Evolutionary conservation across 1,284 basidiomycete species (phyloP).

Genomic region (Amylostereum chailletii): DNA sequence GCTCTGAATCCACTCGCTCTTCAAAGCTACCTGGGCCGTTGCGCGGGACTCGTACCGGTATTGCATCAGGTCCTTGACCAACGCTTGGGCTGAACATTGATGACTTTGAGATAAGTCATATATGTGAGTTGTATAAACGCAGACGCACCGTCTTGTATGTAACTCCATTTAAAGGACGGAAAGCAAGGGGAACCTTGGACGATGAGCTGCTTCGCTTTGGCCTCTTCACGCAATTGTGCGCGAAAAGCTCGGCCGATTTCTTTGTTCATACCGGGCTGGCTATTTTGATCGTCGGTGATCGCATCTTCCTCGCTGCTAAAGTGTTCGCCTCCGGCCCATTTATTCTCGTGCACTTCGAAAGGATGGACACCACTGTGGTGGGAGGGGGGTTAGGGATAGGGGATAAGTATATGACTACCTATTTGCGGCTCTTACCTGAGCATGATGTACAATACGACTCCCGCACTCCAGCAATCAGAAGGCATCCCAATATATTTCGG

Average conservation of each 20-base stretch:
- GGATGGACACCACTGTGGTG: constrained; percentile 8
- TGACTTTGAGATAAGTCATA: not conserved
- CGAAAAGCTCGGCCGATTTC: constrained; percentile 36
- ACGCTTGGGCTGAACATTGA: constrained; percentile 35
- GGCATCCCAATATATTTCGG: constrained; percentile 72
- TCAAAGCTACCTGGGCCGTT: constrained; percentile 51
- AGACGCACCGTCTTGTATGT: constrained; percentile 48
- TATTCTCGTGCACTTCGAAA: not conserved
- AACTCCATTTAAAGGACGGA: constrained; percentile 40
- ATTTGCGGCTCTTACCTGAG: constrained; percentile 45
- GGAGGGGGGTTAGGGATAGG: not conserved
- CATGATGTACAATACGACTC: constrained; percentile 75
- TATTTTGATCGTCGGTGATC: constrained; percentile 17
- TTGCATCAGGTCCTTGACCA: constrained; percentile 50
- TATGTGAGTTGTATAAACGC: constrained; percentile 4
- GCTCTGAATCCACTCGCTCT: constrained; percentile 52
- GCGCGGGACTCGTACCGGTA: constrained; percentile 47
- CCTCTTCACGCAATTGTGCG: not conserved
- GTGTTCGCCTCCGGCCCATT: constrained; percentile 5
- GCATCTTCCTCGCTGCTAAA: constrained; percentile 7
- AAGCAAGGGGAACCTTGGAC: constrained; percentile 54
- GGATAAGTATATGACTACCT: constrained; percentile 10
- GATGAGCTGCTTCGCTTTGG: constrained; percentile 54
- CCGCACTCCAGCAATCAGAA: constrained; percentile 79
- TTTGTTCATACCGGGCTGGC: constrained; percentile 39